A percentile compares a stretch with the other conserved stretches of the same genome.
Evolutionary conservation across 352 stramenopile species (phyloP).

Genomic region (Phytopythium chamaehyphon): DNA sequence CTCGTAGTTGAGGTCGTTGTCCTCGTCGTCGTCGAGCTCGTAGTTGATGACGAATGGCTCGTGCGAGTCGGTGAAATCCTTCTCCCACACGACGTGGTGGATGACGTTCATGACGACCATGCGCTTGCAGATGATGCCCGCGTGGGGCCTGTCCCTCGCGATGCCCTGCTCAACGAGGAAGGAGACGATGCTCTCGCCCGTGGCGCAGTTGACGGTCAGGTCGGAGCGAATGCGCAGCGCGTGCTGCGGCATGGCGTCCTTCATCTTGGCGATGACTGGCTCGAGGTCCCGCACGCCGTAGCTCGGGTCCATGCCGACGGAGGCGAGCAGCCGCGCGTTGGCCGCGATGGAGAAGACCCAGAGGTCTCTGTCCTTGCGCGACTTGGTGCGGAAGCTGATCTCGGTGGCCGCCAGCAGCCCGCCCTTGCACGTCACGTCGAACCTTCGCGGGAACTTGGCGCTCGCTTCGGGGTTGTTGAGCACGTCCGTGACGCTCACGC

Average conservation of each 20-base stretch:
- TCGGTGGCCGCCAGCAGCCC: slow-evolving; percentile 64
- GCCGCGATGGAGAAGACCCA: slow-evolving; percentile 64
- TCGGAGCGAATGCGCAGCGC: slow-evolving; percentile 69
- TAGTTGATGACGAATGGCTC: slow-evolving; percentile 68
- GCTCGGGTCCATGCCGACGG: slow-evolving; percentile 34
- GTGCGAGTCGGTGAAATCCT: slow-evolving; percentile 73
- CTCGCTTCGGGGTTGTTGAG: slow-evolving; percentile 45
- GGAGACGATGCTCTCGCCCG: slow-evolving; percentile 63
- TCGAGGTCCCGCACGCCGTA: slow-evolving; percentile 58
- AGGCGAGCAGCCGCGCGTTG: slow-evolving; percentile 61
- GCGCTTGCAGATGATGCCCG: slow-evolving; percentile 44
- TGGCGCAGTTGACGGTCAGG: slow-evolving; percentile 54
- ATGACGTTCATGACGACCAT: slow-evolving; percentile 82
- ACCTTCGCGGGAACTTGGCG: slow-evolving; percentile 71
- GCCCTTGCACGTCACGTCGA: slow-evolving; percentile 71
- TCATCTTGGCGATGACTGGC: slow-evolving; percentile 47
- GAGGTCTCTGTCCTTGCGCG: slow-evolving; percentile 68
- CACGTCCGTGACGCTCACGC: slow-evolving; percentile 60
- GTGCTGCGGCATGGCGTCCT: slow-evolving; percentile 42
- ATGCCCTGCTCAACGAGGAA: slow-evolving; percentile 57
- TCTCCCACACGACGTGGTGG: slow-evolving; percentile 83
- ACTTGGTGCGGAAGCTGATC: slow-evolving; percentile 73
- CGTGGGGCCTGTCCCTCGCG: slow-evolving; percentile 47
- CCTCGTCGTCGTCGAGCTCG: slow-evolving; percentile 41
- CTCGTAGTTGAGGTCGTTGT: slow-evolving; percentile 35